Evolutionary conservation across 495 filamentous ascomycete species (phyloP).

Genomic region (Podospora sp.): DNA sequence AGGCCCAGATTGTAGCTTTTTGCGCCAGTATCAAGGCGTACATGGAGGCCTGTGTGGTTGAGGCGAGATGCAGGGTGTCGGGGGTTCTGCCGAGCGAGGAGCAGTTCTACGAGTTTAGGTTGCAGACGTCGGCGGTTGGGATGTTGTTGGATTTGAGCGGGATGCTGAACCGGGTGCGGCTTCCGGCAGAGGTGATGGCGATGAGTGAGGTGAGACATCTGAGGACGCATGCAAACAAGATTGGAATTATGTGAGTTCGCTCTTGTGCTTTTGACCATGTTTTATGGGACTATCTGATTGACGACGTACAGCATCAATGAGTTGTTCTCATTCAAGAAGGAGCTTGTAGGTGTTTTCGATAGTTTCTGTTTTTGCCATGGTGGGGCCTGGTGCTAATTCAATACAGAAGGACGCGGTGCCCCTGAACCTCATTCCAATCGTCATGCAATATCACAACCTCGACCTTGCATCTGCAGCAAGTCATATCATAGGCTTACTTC

Average conservation of each 20-base stretch:
- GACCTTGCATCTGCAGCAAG: slow-evolving; percentile 11
- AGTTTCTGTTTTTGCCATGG: background rate
- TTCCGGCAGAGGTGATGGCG: slow-evolving; percentile 3
- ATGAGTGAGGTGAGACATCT: slow-evolving; percentile 12
- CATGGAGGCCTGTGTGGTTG: slow-evolving; percentile 24
- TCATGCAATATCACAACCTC: slow-evolving; percentile 5
- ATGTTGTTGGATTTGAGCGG: slow-evolving; percentile 10
- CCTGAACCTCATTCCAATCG: slow-evolving; percentile 24
- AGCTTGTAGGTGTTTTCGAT: slow-evolving; percentile 19
- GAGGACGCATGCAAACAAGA: slow-evolving; percentile 11
- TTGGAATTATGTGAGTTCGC: slow-evolving; percentile 24
- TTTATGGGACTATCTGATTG: background rate
- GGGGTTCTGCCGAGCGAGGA: slow-evolving; percentile 17
- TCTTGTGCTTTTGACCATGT: background rate
- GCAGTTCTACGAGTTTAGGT: slow-evolving; percentile 20
- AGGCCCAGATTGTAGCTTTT: background rate
- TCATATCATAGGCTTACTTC: background rate
- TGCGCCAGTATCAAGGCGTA: background rate
- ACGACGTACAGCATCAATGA: slow-evolving; percentile 21
- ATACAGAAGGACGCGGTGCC: slow-evolving; percentile 18
- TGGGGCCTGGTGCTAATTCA: slow-evolving; percentile 5
- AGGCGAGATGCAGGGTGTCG: slow-evolving; percentile 17
- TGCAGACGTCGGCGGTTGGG: slow-evolving; percentile 21
- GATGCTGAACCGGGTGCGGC: slow-evolving; percentile 13
- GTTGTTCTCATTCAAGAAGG: slow-evolving; percentile 29